These are phyloP conservation scores for Byssoonygena ceratinophila DNA, from an alignment of 2,329 filamentous ascomycete genomes.

Conservation along the genomic window DNA sequence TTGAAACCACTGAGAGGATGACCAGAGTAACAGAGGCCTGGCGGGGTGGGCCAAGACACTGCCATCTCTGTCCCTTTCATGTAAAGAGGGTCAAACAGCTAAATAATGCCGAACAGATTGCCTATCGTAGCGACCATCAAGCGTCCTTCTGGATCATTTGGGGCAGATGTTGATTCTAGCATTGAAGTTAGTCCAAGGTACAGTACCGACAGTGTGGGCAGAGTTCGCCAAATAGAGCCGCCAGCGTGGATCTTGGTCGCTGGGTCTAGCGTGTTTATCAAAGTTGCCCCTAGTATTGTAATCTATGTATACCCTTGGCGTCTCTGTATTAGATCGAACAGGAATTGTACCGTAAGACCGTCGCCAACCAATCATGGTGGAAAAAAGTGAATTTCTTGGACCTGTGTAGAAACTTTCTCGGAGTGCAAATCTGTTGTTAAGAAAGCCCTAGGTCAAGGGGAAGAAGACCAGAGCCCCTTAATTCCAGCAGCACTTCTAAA, in stretches of 20 bases:
- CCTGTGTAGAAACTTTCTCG: too few relatives aligned
- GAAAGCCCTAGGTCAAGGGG: background rate
- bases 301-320: background rate
- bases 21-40: too few relatives aligned
- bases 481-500: background rate
- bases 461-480: background rate
- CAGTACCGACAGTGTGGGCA: slow-evolving; percentile 15
- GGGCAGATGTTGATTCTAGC: slow-evolving; percentile 9
- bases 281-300: background rate
- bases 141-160: background rate
- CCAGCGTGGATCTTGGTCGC: slow-evolving; percentile 12
- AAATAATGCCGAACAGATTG: too few relatives aligned
- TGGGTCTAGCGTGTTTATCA: background rate
- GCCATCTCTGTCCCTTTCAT: too few relatives aligned
- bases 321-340: background rate
- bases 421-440: too few relatives aligned
- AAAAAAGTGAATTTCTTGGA: background rate
- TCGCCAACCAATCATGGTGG: background rate
- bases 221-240: slow-evolving; percentile 12
- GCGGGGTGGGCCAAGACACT: too few relatives aligned
- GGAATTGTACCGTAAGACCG: background rate
- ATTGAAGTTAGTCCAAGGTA: slow-evolving; percentile 10
- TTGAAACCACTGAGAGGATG: too few relatives aligned
- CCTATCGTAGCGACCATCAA: too few relatives aligned
- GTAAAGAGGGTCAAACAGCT: too few relatives aligned